A percentile compares a stretch with the other conserved stretches of the same genome.
These are phyloP conservation scores for Nitzschia inconspicua DNA, from an alignment of 108 stramenopile species.

Conservation along the genomic window DNA sequence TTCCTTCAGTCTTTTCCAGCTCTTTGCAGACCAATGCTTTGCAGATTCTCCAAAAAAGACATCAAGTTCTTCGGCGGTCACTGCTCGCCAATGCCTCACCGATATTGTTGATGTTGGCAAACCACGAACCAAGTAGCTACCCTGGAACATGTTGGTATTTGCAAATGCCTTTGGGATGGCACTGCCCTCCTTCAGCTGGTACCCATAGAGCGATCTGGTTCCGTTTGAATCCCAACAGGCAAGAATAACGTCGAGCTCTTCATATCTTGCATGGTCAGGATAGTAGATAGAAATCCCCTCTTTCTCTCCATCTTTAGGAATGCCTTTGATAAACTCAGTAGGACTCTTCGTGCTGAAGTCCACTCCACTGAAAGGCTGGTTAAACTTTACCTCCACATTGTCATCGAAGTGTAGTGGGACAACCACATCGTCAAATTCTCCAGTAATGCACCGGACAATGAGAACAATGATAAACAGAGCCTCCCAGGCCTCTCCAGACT, in stretches of 20 bases:
- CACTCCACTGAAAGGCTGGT: not conserved
- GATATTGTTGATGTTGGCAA: not conserved
- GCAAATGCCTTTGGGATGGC: not conserved
- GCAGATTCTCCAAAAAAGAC: no score
- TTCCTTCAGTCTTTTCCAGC: no score
- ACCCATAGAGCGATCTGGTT: not conserved
- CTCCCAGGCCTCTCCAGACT: conserved; percentile 8
- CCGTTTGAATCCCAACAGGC: not conserved
- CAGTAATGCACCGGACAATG: not conserved
- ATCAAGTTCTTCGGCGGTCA: no score
- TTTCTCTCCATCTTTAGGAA: not conserved
- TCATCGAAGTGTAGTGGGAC: not conserved
- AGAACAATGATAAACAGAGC: not conserved
- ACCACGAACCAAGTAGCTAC: not conserved
- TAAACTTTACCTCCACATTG: not conserved
- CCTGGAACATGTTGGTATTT: not conserved
- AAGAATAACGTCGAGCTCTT: not conserved
- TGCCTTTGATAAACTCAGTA: not conserved
- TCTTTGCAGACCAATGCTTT: no score
- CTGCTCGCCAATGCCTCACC: no score
- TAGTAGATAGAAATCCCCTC: not conserved
- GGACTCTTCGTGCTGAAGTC: not conserved
- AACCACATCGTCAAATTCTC: not conserved
- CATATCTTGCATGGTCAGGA: not conserved
- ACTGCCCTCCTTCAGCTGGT: not conserved